A percentile compares a stretch with the other conserved stretches of the same genome.
Evolutionary conservation across 352 stramenopile genomes (phyloP).

Genomic region (Globisporangium paddicum): DNA sequence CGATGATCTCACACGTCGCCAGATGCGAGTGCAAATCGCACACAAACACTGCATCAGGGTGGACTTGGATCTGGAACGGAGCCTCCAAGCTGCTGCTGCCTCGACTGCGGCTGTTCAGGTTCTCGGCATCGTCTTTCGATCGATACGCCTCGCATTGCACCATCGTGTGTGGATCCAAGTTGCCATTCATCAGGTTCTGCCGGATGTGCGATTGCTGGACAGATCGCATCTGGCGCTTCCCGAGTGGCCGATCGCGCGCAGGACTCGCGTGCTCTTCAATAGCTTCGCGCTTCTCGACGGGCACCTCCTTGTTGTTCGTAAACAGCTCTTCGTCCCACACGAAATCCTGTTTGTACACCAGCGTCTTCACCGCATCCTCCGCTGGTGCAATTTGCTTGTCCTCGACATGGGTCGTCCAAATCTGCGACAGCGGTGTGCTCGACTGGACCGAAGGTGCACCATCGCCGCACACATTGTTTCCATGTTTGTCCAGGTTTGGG

Average conservation of each 20-base stretch:
- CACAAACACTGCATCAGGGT: slow-evolving; percentile 88
- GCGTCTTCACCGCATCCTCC: slow-evolving; percentile 6
- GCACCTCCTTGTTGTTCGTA: slow-evolving; percentile 20
- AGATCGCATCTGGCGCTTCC: slow-evolving; percentile 60
- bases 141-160: slow-evolving; percentile 76
- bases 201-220: slow-evolving; percentile 79
- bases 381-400: slow-evolving; percentile 5
- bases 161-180: slow-evolving; percentile 84
- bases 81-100: slow-evolving; percentile 41
- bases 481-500: not conserved
- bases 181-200: slow-evolving; percentile 64
- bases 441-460: not conserved
- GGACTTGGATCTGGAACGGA: slow-evolving; percentile 86
- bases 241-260: slow-evolving; percentile 19
- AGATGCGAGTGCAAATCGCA: slow-evolving; percentile 93
- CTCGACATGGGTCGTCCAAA: slow-evolving; percentile 42
- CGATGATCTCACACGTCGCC: slow-evolving; percentile 93
- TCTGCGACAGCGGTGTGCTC: slow-evolving; percentile 38
- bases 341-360: slow-evolving; percentile 65
- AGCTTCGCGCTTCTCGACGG: not conserved
- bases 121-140: slow-evolving; percentile 25
- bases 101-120: slow-evolving; percentile 38
- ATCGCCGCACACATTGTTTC: not conserved
- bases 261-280: slow-evolving; percentile 10
- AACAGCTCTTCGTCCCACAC: slow-evolving; percentile 71